These are phyloP conservation scores for Tetragonia tetragonoides DNA, from an alignment of 148 eudicot species.

Conservation along the genomic window DNA sequence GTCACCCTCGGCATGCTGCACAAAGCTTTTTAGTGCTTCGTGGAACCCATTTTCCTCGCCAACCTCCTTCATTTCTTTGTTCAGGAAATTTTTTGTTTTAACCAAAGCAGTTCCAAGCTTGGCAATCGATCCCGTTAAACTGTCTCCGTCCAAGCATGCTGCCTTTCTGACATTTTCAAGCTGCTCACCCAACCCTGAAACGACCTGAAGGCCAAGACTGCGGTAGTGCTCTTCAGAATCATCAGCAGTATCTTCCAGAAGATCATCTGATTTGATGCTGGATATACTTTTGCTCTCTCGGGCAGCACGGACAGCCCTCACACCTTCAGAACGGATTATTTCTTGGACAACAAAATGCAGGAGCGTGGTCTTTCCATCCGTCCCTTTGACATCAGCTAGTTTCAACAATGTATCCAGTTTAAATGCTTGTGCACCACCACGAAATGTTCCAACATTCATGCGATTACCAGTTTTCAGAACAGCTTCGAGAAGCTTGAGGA, in stretches of 20 bases:
- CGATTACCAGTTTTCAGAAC: constrained; percentile 84
- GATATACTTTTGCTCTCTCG: constrained; percentile 41
- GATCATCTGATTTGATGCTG: constrained; percentile 45
- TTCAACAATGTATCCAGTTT: constrained; percentile 74
- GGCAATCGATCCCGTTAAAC: constrained; percentile 50
- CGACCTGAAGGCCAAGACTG: constrained; percentile 64
- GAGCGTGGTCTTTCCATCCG: constrained; percentile 78
- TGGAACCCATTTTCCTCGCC: constrained; percentile 55
- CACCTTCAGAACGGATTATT: constrained; percentile 75
- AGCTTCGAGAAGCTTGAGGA: constrained; percentile 81
- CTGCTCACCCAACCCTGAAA: constrained; percentile 60
- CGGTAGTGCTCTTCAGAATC: constrained; percentile 66
- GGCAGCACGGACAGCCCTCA: constrained; percentile 59
- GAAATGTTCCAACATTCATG: constrained; percentile 75
- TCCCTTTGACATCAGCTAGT: constrained; percentile 73
- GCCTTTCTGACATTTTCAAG: constrained; percentile 70
- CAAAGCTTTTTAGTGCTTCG: constrained; percentile 48
- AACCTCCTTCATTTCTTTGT: constrained; percentile 45
- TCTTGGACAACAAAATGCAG: constrained; percentile 77
- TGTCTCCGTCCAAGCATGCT: constrained; percentile 62
- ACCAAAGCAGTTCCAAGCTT: constrained; percentile 49
- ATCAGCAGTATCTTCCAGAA: constrained; percentile 31
- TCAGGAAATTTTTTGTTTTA: constrained; percentile 54
- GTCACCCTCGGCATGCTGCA: constrained; percentile 54
- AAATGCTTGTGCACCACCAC: constrained; percentile 80